Percentiles rank a stretch among this genome's conserved stretches.
These are phyloP conservation scores for Ceratocystis alfenasii DNA, from an alignment of 2,329 filamentous ascomycete genomes.

Conservation along the genomic window DNA sequence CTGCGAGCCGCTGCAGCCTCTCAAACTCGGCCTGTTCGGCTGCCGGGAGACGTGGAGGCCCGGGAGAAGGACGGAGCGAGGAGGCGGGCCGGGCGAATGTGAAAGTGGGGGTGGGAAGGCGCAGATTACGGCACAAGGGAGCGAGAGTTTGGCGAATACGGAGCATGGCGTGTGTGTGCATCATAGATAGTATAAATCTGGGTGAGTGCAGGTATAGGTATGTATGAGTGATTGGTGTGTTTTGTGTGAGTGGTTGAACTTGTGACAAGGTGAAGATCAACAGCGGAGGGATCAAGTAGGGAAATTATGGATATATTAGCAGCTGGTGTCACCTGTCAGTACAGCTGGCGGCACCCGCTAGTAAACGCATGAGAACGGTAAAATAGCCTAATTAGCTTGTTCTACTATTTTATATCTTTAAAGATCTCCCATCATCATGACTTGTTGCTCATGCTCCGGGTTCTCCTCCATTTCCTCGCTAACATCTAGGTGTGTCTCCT, in stretches of 20 bases:
- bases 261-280: not conserved
- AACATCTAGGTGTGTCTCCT: not conserved
- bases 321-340: not conserved
- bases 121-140: slow-evolving; percentile 24
- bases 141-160: not conserved
- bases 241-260: not conserved
- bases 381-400: not conserved
- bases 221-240: not conserved
- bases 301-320: not conserved
- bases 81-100: slow-evolving; percentile 26
- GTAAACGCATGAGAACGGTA: not conserved
- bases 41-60: slow-evolving; percentile 76
- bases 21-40: slow-evolving; percentile 87
- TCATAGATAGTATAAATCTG: not conserved
- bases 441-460: not conserved
- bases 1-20: slow-evolving; percentile 57
- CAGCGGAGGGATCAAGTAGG: not conserved
- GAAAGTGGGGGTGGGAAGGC: slow-evolving; percentile 19
- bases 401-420: not conserved
- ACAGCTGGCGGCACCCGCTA: not conserved
- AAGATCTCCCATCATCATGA: not conserved
- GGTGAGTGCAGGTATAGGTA: not conserved
- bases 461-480: not conserved
- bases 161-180: slow-evolving; percentile 5
- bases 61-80: slow-evolving; percentile 44